Percentiles rank a stretch among this genome's conserved stretches.
Evolutionary conservation across 768 basidiomycete species (phyloP).

Genomic region (Tylopilus balloui): DNA sequence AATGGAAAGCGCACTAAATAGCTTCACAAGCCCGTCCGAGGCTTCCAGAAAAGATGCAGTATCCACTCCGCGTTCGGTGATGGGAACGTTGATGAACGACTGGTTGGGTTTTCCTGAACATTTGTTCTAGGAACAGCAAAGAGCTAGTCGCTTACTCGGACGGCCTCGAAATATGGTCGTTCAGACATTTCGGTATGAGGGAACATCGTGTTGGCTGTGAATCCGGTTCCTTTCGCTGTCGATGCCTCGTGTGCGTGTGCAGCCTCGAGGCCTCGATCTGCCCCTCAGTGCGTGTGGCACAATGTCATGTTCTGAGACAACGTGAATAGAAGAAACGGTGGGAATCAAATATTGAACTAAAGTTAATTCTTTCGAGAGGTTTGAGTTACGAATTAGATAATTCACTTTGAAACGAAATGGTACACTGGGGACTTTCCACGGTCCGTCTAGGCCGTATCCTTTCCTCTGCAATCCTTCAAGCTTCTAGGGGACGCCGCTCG

Average conservation of each 20-base stretch:
- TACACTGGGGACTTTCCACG: not conserved
- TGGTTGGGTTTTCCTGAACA: slow-evolving; percentile 29
- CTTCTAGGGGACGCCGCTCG: not conserved
- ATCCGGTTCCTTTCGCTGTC: slow-evolving; percentile 9
- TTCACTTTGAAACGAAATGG: slow-evolving; percentile 12
- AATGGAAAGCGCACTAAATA: slow-evolving; percentile 55
- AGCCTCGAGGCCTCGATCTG: slow-evolving; percentile 27
- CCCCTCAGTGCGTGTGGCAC: slow-evolving; percentile 21
- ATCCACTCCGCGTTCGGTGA: slow-evolving; percentile 74
- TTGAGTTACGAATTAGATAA: slow-evolving; percentile 25
- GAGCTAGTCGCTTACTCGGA: slow-evolving; percentile 43
- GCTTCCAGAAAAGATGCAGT: slow-evolving; percentile 81
- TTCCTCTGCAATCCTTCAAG: slow-evolving; percentile 6
- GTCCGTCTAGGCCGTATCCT: slow-evolving; percentile 1
- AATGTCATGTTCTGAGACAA: slow-evolving; percentile 18
- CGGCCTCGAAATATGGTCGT: slow-evolving; percentile 62
- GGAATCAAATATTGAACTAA: slow-evolving; percentile 10
- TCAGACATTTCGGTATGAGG: slow-evolving; percentile 21
- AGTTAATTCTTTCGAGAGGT: slow-evolving; percentile 9
- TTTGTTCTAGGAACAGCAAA: not conserved
- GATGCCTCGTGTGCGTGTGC: slow-evolving; percentile 18
- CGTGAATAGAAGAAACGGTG: slow-evolving; percentile 17
- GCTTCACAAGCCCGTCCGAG: slow-evolving; percentile 73
- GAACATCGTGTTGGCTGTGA: slow-evolving; percentile 6
- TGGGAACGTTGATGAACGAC: slow-evolving; percentile 84